Evolutionary conservation across 257 asterid genomes (phyloP), one percentile per base, ranked within the genome.

Genomic region (Asclepias syriaca): DNA sequence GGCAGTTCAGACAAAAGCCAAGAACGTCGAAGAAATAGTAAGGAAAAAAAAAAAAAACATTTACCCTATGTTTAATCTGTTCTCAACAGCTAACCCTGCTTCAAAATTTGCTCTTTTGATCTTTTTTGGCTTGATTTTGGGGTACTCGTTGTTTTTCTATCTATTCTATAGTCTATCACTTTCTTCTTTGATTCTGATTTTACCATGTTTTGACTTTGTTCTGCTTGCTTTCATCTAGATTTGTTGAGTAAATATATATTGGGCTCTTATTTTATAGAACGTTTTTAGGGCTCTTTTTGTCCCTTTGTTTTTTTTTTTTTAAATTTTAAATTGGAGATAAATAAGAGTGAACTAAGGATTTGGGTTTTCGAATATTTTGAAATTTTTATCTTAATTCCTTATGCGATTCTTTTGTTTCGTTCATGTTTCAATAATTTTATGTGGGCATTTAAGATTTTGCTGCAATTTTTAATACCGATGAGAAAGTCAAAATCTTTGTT

Each of bases 1-100:
- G 60, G 63, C 53, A 72, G 76, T 68, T 72, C 55, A 64, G 65
- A 72, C 64, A 63, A 53, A 72, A 45, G 6, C 66, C 48, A 13
- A 34, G 46, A 22, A 58, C 27, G 21, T 54, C 59, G 18, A 6
- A 48, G 46, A 66, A 16, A 34, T 14, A 40, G 72, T 54, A 56
- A 18, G 77, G 56, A 55, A 43, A 43, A 15, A 43, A 15, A 16
- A 15, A 0, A 24, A 24, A 24, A 24, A 24, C 58, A 9, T 74
- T 66, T 66, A 43, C 67, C 57, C 58, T 19, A 40, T 34, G 5
- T 46, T 48, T 61, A 58, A 71, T 43, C 61, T 72, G 58, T 45
- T n/a, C 27, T 24, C 24, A 46, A 21, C 27, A 34, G 19, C 15
- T 22, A 21, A 57, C 3, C 19, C 5, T 71, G 15, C 48, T 71